Evolutionary conservation across 352 stramenopile genomes (phyloP), one percentile per base, ranked within the genome.

Genomic region (Globisporangium ultimum): DNA sequence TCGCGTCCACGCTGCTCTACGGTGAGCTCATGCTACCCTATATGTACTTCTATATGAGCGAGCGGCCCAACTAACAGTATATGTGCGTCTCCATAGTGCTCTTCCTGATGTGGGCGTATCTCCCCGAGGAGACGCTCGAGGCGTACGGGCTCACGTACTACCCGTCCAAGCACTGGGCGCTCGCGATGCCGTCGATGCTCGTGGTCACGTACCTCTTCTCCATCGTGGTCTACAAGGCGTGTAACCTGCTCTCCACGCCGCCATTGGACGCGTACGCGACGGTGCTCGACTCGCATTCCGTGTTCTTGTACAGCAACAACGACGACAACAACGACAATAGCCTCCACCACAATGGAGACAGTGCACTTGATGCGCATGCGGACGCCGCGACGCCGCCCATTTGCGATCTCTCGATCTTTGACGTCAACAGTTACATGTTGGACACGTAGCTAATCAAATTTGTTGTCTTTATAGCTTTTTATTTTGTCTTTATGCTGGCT

Each of bases 101-200:
- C 20, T 96, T 93, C 66, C 71, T 97, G 34, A 64, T 92, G 48
- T 97, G 89, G 89, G 88, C 89, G 15, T 97, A 95, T 53, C 63
- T 96, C 12, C 87, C 89, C 0, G 87, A 97, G 51, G 55, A 61
- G 48, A 89, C 85, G 45, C 68, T 97, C 36, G 63, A 82, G 38
- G 71, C 73, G 2, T 88, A 95, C 64, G 89, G 89, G 0, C 74
- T 96, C 42, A 93, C 89, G 47, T 96, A 96, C 71, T 88, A 93
- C 53, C 87, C 89, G 28, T 91, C 83, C 54, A 95, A 96, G 70
- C 89, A 93, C 73, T 97, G 87, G 89, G 87, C 89, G 3, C 72
- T 97, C 48, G 89, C 89, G 0, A 71, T 93, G n/a, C 89, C 89
- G 13, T 74, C 85, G 15, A 84, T 92, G 71, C 80, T 96, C 40